Conservation (phyloP, 2,329 filamentous ascomycete species). For the Penicillium sp. region DNA sequence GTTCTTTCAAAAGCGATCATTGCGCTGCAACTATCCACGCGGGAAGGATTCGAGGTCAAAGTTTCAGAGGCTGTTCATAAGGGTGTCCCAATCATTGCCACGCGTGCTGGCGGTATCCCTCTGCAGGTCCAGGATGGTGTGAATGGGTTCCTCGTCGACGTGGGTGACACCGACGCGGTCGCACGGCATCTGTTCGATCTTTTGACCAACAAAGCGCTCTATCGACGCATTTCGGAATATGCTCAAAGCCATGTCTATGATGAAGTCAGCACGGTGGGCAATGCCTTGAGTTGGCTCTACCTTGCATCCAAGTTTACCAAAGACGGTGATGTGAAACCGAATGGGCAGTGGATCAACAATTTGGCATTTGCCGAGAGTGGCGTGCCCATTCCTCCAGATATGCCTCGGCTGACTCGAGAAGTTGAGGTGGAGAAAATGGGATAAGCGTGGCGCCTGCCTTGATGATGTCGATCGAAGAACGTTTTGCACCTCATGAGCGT, state of each 20-base stretch:
- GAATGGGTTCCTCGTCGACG: constrained; percentile 67
- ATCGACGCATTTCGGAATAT: constrained; percentile 59
- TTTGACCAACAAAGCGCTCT: constrained; percentile 59
- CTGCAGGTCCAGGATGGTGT: constrained; percentile 67
- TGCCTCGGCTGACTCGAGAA: constrained; percentile 51
- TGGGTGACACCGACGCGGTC: constrained; percentile 64
- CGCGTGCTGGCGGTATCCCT: constrained; percentile 70
- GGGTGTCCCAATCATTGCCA: constrained; percentile 70
- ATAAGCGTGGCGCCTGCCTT: constrained; percentile 1
- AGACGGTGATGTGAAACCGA: constrained; percentile 52
- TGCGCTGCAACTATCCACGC: constrained; percentile 70
- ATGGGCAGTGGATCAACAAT: constrained; percentile 66
- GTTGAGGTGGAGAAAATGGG: constrained; percentile 25
- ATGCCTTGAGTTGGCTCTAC: constrained; percentile 70
- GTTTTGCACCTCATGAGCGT: not conserved
- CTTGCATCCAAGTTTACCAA: constrained; percentile 62
- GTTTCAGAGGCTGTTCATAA: constrained; percentile 78
- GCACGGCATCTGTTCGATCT: constrained; percentile 61
- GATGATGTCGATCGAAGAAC: not conserved
- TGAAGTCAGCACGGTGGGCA: constrained; percentile 75
- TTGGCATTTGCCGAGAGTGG: constrained; percentile 62
- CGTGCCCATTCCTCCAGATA: constrained; percentile 48
- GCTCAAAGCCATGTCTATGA: constrained; percentile 66
- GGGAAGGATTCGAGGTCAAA: constrained; percentile 82
- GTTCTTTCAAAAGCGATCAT: constrained; percentile 67